Conservation (phyloP, 116 monocot genomes). For the Cymodocea nodosa region DNA sequence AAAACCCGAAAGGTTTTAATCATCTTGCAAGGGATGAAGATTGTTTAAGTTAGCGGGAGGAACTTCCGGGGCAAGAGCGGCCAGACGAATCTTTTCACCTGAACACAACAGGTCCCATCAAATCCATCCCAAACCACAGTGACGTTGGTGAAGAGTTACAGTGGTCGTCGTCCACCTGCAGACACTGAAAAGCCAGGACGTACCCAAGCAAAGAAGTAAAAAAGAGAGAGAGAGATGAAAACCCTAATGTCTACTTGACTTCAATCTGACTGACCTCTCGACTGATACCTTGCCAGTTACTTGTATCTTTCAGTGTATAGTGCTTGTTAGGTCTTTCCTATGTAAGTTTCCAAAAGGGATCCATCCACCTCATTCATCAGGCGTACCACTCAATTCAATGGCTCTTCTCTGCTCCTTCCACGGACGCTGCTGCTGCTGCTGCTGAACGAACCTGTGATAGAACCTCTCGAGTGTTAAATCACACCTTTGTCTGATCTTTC, state of each 20-base stretch:
- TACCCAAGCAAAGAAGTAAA: no score
- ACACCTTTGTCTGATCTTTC: no score
- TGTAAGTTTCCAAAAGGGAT: not conserved
- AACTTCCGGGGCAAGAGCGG: no score
- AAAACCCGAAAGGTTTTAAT: no score
- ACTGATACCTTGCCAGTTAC: not conserved
- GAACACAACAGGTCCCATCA: not conserved
- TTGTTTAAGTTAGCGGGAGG: no score
- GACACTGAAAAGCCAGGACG: not conserved
- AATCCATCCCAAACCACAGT: not conserved
- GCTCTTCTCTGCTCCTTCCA: not conserved
- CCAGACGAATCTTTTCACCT: not conserved
- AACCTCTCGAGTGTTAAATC: no score
- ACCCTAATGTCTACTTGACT: not conserved
- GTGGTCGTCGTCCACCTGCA: not conserved
- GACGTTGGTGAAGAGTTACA: not conserved
- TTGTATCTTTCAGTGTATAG: conserved; percentile 2
- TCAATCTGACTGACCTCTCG: not conserved
- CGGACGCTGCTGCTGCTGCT: no score
- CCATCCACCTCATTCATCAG: not conserved
- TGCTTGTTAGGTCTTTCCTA: conserved; percentile 1
- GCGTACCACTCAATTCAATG: not conserved
- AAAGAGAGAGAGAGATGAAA: no score
- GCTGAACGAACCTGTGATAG: no score
- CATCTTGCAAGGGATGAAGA: no score